Conservation (phyloP, 805 yeast genomes). For the Pichia scutulata region DNA sequence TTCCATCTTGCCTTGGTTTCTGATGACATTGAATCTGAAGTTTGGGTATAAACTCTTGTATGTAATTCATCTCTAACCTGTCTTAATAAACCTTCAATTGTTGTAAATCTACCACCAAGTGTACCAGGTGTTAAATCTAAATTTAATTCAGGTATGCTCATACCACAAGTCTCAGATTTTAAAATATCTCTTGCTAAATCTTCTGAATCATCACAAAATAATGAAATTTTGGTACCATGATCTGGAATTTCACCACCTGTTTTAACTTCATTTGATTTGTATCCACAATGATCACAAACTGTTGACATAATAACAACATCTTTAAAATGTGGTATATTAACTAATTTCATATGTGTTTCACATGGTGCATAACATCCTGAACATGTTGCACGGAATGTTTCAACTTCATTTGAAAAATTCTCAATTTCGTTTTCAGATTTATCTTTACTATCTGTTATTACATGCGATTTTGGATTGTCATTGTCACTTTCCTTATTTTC, state of each 20-base stretch:
- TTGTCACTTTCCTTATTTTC: conserved; percentile 28
- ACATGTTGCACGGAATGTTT: conserved; percentile 86
- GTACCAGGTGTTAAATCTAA: conserved; percentile 94
- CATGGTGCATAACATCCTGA: conserved; percentile 79
- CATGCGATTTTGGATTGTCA: conserved; percentile 20
- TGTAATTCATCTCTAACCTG: conserved; percentile 90
- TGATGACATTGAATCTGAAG: conserved; percentile 86
- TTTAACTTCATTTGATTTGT: conserved; percentile 93
- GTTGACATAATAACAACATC: conserved; percentile 97
- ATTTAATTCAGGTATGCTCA: conserved; percentile 78
- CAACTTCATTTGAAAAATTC: conserved; percentile 83
- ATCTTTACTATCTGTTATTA: conserved; percentile 32
- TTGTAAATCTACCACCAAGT: conserved; percentile 95
- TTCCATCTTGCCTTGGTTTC: conserved; percentile 78
- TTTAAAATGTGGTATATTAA: conserved; percentile 95
- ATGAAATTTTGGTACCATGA: conserved; percentile 66
- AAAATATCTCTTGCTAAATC: conserved; percentile 92
- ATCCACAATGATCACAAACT: conserved; percentile 86
- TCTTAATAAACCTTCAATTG: conserved; percentile 84
- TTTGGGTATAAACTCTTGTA: conserved; percentile 71
- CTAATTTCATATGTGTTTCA: conserved; percentile 93
- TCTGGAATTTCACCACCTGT: conserved; percentile 96
- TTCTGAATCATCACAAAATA: conserved; percentile 78
- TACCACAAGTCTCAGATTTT: conserved; percentile 88
- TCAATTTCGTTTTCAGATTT: conserved; percentile 72